These are phyloP conservation scores for Trichosporon asahii DNA, from an alignment of 1,284 basidiomycete genomes.

Conservation along the genomic window DNA sequence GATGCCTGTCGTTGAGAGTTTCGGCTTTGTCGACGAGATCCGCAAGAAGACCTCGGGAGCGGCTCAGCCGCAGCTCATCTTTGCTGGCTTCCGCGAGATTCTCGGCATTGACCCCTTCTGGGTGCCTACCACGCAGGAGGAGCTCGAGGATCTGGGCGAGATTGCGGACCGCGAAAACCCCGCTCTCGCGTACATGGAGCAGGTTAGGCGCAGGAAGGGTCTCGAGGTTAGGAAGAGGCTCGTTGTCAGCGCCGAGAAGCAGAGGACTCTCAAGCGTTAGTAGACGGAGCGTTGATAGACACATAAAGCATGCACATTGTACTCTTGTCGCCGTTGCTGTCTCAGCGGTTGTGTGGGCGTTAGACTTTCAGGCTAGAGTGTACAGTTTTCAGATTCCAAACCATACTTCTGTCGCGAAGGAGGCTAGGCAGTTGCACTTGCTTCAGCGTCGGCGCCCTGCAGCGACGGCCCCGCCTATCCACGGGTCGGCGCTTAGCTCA, in stretches of 20 bases:
- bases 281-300: neutral
- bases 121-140: constrained; percentile 97
- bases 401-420: too few species aligned
- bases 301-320: too few species aligned
- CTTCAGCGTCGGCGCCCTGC: too few species aligned
- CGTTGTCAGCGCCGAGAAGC: constrained; percentile 91
- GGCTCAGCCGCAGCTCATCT: constrained; percentile 93
- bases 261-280: constrained; percentile 88
- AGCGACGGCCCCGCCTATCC: too few species aligned
- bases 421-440: too few species aligned
- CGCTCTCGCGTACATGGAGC: constrained; percentile 92
- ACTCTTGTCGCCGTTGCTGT: neutral
- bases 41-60: constrained; percentile 94
- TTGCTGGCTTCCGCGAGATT: constrained; percentile 79
- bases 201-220: constrained; percentile 86
- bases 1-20: constrained; percentile 94
- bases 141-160: constrained; percentile 93
- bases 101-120: constrained; percentile 95
- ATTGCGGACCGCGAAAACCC: constrained; percentile 91
- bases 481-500: too few species aligned
- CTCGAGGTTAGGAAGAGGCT: constrained; percentile 91
- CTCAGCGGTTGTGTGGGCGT: too few species aligned
- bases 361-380: too few species aligned
- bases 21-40: constrained; percentile 97
- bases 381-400: too few species aligned